These are phyloP conservation scores for Pyricularia pennisetigena DNA, from an alignment of 2,329 filamentous ascomycete genomes.

Conservation along the genomic window DNA sequence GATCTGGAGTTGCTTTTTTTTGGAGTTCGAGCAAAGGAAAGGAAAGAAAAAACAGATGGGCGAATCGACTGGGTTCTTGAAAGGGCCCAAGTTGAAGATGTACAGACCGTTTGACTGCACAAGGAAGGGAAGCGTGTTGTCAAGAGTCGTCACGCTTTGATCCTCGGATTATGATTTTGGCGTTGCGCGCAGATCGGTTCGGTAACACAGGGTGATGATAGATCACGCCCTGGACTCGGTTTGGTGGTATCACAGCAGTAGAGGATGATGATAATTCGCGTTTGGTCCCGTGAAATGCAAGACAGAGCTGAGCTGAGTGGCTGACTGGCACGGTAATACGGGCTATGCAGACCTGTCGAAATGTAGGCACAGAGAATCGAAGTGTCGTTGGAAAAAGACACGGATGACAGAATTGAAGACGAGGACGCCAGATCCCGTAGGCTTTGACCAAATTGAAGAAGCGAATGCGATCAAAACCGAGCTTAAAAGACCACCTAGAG, in stretches of 20 bases:
- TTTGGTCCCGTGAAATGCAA: not conserved
- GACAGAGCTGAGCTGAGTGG: not conserved
- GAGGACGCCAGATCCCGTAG: not conserved
- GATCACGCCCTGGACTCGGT: not conserved
- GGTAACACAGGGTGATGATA: not conserved
- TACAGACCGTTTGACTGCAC: not conserved
- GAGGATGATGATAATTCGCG: not conserved
- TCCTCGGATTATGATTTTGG: not conserved
- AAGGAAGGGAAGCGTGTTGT: not conserved
- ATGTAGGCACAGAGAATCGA: conserved; percentile 3
- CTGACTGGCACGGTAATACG: not conserved
- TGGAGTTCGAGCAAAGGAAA: not conserved
- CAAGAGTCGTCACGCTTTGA: not conserved
- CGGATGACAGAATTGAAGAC: conserved; percentile 2
- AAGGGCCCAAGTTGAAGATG: not conserved
- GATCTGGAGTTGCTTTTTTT: not conserved
- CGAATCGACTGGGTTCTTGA: not conserved
- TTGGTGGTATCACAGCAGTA: not conserved
- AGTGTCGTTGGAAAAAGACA: not conserved
- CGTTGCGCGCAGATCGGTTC: not conserved
- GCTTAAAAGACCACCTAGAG: not conserved
- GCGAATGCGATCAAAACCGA: not conserved
- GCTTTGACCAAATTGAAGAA: not conserved
- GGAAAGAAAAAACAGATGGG: not conserved
- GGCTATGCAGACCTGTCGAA: not conserved